These are phyloP conservation scores for Penicillium vulpinum DNA, from an alignment of 2,329 filamentous ascomycete species.

Conservation along the genomic window DNA sequence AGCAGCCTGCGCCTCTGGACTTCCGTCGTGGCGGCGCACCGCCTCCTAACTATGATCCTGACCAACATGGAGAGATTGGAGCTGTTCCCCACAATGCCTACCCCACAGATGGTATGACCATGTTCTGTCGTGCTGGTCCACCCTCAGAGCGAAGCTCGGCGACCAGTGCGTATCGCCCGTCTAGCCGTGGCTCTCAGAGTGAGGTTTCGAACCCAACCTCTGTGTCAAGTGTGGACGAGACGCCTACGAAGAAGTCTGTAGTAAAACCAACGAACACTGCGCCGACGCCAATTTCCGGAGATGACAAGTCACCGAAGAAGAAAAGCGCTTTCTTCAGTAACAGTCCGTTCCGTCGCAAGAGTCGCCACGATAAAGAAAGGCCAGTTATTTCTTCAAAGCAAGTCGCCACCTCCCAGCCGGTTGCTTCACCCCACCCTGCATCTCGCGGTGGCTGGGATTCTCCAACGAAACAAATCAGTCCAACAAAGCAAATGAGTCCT, in stretches of 20 bases:
- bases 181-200: conserved; percentile 84
- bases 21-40: conserved; percentile 42
- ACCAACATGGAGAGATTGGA: conserved; percentile 65
- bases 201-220: conserved; percentile 89
- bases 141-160: conserved; percentile 69
- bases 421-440: neutral
- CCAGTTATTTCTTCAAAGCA: conserved; percentile 39
- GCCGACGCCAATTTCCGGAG: conserved; percentile 47
- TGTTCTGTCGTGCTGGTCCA: conserved; percentile 81
- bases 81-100: conserved; percentile 88
- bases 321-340: conserved; percentile 90
- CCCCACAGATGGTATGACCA: conserved; percentile 93
- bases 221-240: conserved; percentile 76
- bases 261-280: conserved; percentile 57
- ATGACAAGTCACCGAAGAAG: conserved; percentile 62
- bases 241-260: conserved; percentile 70
- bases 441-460: conserved; percentile 8
- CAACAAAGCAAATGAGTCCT: neutral
- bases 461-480: conserved; percentile 5
- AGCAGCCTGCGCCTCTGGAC: conserved; percentile 41
- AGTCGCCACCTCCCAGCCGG: conserved; percentile 4
- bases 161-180: conserved; percentile 69
- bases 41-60: conserved; percentile 52
- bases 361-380: conserved; percentile 69
- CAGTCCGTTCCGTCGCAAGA: conserved; percentile 90